A percentile compares a stretch with the other conserved stretches of the same genome.
These are phyloP conservation scores for Aspergillus caelatus DNA, from an alignment of 2,329 filamentous ascomycete species.

Conservation along the genomic window DNA sequence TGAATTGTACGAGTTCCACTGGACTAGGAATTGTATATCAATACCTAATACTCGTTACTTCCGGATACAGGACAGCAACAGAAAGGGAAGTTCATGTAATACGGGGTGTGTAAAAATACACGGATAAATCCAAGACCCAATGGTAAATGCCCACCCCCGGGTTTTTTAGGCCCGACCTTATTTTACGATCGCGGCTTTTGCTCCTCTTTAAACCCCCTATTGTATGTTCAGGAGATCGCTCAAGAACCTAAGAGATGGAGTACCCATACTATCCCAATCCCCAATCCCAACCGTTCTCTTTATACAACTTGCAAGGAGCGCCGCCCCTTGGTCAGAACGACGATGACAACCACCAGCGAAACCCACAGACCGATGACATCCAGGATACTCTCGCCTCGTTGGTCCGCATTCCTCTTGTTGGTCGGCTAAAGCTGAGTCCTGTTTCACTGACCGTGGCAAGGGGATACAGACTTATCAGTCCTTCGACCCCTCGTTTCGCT, in stretches of 20 bases:
- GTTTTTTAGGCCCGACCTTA: constrained; percentile 1
- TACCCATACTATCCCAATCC: constrained; percentile 56
- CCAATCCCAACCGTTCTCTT: constrained; percentile 52
- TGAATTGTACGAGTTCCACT: too few relatives aligned
- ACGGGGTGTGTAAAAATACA: not conserved
- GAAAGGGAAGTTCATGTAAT: not conserved
- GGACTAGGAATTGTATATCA: too few relatives aligned
- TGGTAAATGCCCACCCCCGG: not conserved
- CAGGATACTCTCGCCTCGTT: constrained; percentile 44
- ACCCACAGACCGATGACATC: constrained; percentile 48
- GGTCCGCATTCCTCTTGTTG: constrained; percentile 19
- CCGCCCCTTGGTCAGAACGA: constrained; percentile 34
- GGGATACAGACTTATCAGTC: constrained; percentile 34
- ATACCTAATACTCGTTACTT: too few relatives aligned
- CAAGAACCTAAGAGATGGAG: constrained; percentile 50
- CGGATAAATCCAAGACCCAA: not conserved
- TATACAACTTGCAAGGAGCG: constrained; percentile 53
- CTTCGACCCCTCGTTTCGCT: constrained; percentile 43
- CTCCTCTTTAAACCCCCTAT: not conserved
- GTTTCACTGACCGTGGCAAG: constrained; percentile 15
- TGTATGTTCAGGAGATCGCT: not conserved
- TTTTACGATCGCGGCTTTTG: not conserved
- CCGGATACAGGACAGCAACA: too few relatives aligned
- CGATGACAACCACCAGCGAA: constrained; percentile 35
- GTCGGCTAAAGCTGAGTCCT: not conserved